Evolutionary conservation across 108 stramenopile species (phyloP).

Genomic region (Thalassiosira profunda): DNA sequence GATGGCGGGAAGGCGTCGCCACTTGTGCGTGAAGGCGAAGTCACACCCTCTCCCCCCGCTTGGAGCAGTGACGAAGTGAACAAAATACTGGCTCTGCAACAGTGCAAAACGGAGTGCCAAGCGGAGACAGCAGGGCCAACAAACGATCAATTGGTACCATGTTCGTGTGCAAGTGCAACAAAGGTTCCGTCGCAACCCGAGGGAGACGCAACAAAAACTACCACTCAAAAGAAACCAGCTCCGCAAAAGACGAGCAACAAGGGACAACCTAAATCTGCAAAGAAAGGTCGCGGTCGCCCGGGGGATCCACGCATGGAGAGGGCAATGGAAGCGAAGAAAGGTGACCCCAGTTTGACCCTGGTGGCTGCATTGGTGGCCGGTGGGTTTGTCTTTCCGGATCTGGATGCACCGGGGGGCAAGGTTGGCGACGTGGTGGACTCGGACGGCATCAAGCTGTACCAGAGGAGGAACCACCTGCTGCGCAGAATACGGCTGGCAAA

Average conservation of each 20-base stretch:
- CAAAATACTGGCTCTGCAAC: background rate
- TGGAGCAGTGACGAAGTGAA: too few relatives aligned
- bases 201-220: background rate
- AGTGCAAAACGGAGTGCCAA: too few relatives aligned
- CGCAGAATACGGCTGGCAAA: constrained; percentile 52
- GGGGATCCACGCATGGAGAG: constrained; percentile 33
- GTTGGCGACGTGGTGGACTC: constrained; percentile 13
- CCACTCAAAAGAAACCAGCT: background rate
- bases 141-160: too few relatives aligned
- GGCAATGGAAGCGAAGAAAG: constrained; percentile 19
- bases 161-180: too few relatives aligned
- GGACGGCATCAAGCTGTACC: constrained; percentile 22
- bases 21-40: too few relatives aligned
- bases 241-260: background rate
- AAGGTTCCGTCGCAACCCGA: background rate
- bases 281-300: constrained; percentile 1
- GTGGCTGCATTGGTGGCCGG: constrained; percentile 15
- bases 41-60: too few relatives aligned
- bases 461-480: constrained; percentile 36
- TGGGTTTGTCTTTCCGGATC: constrained; percentile 25
- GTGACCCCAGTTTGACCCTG: constrained; percentile 11
- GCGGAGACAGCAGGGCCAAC: too few relatives aligned
- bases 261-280: background rate
- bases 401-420: constrained; percentile 10
- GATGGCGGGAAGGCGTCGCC: background rate